Evolutionary conservation across 129 eudicot genomes (phyloP), one percentile per base, ranked within the genome.

Genomic region (Chrysanthemum lavandulifolium): DNA sequence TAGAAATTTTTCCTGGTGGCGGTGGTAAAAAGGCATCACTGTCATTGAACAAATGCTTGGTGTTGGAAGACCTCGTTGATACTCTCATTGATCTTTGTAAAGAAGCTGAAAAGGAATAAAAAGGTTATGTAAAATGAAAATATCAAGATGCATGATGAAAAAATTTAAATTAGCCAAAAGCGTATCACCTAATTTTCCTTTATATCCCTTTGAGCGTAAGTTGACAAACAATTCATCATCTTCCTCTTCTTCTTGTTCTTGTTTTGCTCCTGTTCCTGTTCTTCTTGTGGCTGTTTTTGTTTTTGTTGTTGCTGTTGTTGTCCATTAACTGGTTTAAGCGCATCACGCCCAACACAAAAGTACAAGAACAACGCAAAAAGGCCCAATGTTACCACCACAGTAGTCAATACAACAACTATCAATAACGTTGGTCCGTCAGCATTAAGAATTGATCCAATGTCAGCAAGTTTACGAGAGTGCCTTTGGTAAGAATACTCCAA

Each of bases 341-440:
- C 68, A 57, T 78, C 73, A 47, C 68, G 78, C 47, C 82, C 82
- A 78, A 65, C 55, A 65, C 73, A 78, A 72, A 60, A 78, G 56
- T 45, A 57, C 73, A 78, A 72, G 14, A 56, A 52, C 33, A 57
- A 47, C 10, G 78, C 73, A 50, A 72, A 78, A 65, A 78, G 66
- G 19, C 73, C 82, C 73, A 78, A 19, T 13, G 82, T 78, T 55
- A 59, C 64, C 68, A 72, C 68, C 54, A 55, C 29, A 18, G 82
- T 78, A 65, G 63, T 58, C 47, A 72, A 59, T 13, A 78, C 57
- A 23, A 78, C 73, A 48, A 61, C 77, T 65, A 78, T 72, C 54
- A 78, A 36, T 61, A 78, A 3, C 14, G 47, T 7, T 40, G 23
- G 14, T 1, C 68, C 70, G 13, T 61, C 73, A 2, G 61, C 77